phyloP scores from a whole-genome alignment of 192 early-diverging fungal species.

The Coemansia umbellata region DNA sequence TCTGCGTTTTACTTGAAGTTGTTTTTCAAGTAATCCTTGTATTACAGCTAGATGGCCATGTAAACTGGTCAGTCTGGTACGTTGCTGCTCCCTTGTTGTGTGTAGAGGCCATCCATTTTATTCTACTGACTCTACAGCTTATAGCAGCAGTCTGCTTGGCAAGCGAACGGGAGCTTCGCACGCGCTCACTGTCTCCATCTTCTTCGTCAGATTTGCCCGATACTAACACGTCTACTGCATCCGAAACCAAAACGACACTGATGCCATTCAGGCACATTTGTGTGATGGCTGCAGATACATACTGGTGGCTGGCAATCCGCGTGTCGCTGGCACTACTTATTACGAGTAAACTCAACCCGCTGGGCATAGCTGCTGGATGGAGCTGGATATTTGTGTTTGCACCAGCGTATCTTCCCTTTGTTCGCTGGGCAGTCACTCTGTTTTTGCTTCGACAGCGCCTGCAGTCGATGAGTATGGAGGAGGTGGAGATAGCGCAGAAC shows the following conservation, averaged over 20 bases:
- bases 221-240: conserved; percentile 15
- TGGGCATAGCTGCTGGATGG: conserved; percentile 36
- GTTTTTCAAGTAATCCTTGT: conserved; percentile 78
- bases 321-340: conserved; percentile 66
- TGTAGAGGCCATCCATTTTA: conserved; percentile 68
- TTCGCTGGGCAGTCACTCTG: conserved; percentile 57
- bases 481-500: conserved; percentile 35
- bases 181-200: conserved; percentile 52
- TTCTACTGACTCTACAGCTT: conserved; percentile 38
- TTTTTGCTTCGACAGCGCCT: conserved; percentile 39
- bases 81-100: conserved; percentile 83
- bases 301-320: conserved; percentile 66
- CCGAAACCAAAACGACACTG: background rate
- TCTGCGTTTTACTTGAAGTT: conserved; percentile 56
- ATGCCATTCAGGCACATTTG: conserved; percentile 13
- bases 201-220: conserved; percentile 34
- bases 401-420: conserved; percentile 60
- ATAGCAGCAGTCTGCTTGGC: conserved; percentile 1
- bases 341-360: conserved; percentile 56
- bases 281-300: conserved; percentile 48
- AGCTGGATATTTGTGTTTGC: conserved; percentile 68
- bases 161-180: background rate
- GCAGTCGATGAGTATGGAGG: conserved; percentile 30
- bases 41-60: conserved; percentile 61
- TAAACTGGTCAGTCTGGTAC: conserved; percentile 57